Evolutionary conservation across 768 basidiomycete genomes (phyloP).

Genomic region (Rubroboletus pulcherrimus): DNA sequence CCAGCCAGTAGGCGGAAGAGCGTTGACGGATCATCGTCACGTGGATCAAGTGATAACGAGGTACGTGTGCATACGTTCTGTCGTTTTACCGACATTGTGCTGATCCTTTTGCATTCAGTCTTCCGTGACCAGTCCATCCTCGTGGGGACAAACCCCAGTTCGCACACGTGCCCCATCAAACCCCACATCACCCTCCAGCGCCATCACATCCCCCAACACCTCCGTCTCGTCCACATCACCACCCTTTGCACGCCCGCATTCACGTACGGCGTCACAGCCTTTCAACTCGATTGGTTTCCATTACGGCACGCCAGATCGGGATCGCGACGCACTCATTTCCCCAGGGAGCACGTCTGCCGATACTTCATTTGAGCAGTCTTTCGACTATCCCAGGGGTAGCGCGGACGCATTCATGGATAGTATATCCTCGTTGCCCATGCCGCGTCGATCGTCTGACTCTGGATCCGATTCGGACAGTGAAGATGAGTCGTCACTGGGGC

Average conservation of each 20-base stretch:
- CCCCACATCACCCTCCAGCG: constrained; percentile 43
- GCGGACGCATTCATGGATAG: constrained; percentile 42
- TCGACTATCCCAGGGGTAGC: constrained; percentile 34
- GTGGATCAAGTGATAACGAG: constrained; percentile 66
- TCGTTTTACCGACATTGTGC: not conserved
- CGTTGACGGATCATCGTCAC: constrained; percentile 52
- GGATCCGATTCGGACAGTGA: constrained; percentile 52
- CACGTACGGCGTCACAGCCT: constrained; percentile 55
- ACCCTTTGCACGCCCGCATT: constrained; percentile 57
- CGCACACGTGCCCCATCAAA: constrained; percentile 70
- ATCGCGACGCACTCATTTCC: constrained; percentile 25
- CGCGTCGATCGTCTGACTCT: constrained; percentile 37
- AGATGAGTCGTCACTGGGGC: constrained; percentile 48
- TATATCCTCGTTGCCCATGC: constrained; percentile 58
- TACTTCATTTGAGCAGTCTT: constrained; percentile 29
- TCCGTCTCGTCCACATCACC: constrained; percentile 40
- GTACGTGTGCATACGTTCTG: constrained; percentile 35
- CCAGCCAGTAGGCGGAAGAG: constrained; percentile 71
- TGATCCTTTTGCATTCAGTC: constrained; percentile 29
- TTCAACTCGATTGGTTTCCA: constrained; percentile 38
- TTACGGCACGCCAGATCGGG: constrained; percentile 40
- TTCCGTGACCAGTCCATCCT: constrained; percentile 35
- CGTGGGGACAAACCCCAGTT: constrained; percentile 43
- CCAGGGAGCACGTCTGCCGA: constrained; percentile 37
- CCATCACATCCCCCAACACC: constrained; percentile 39